These are phyloP conservation scores for Logfia minima DNA, from an alignment of 129 eudicot species.

Conservation along the genomic window DNA sequence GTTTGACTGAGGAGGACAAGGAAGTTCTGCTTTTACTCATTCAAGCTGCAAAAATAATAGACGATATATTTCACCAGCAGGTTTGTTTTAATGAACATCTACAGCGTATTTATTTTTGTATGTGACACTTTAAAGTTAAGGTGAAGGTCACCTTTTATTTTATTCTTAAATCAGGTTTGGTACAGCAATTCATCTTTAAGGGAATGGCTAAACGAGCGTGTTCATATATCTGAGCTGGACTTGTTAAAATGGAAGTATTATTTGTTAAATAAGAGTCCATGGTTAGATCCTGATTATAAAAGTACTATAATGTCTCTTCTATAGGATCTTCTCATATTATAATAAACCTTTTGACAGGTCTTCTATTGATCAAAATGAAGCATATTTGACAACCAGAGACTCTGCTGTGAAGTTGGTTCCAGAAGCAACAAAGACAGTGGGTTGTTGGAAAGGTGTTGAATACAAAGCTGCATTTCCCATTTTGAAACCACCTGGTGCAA, in stretches of 20 bases:
- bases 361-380: slow-evolving; percentile 75
- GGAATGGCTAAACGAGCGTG: slow-evolving; percentile 65
- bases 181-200: slow-evolving; percentile 76
- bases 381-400: slow-evolving; percentile 88
- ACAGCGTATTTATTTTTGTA: neutral
- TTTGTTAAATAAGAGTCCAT: slow-evolving; percentile 81
- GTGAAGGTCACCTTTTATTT: too few relatives aligned
- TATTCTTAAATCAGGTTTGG: slow-evolving; percentile 54
- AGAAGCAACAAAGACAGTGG: slow-evolving; percentile 58
- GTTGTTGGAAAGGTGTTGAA: slow-evolving; percentile 89
- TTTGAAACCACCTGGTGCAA: slow-evolving; percentile 82
- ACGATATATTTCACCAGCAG: slow-evolving; percentile 75
- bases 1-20: slow-evolving; percentile 66
- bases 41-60: slow-evolving; percentile 76
- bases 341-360: slow-evolving; percentile 52
- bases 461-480: slow-evolving; percentile 80
- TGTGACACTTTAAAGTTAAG: too few relatives aligned
- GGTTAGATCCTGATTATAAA: slow-evolving; percentile 44
- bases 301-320: neutral
- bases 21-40: slow-evolving; percentile 66
- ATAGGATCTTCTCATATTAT: slow-evolving; percentile 16
- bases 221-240: slow-evolving; percentile 56
- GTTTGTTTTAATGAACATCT: slow-evolving; percentile 28
- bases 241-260: slow-evolving; percentile 79
- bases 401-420: slow-evolving; percentile 66